Evolutionary conservation across 768 basidiomycete species (phyloP).

Genomic region (Calocybe cyanea): DNA sequence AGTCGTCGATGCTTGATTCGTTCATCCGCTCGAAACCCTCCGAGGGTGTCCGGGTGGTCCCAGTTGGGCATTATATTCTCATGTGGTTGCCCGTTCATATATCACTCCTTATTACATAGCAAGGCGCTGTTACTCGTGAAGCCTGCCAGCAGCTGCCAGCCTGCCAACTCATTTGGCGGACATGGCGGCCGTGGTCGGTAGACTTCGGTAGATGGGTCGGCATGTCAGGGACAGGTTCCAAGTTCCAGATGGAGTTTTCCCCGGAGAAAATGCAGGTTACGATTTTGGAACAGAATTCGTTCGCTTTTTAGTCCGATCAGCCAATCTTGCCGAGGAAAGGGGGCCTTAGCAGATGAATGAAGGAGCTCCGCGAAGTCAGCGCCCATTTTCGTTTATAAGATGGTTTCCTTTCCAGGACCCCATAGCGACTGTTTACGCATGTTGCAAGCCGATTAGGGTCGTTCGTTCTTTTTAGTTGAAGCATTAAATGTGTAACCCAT

Average conservation of each 20-base stretch:
- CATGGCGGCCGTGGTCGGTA: constrained; percentile 28
- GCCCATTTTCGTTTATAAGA: constrained; percentile 15
- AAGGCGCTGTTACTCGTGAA: too few relatives aligned
- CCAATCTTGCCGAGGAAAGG: constrained; percentile 39
- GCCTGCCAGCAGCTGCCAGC: background rate
- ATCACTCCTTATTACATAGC: too few relatives aligned
- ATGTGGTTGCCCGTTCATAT: constrained; percentile 2
- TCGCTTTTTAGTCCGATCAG: constrained; percentile 31
- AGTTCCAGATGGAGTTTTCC: constrained; percentile 26
- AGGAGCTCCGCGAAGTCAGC: constrained; percentile 13
- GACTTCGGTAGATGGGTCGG: constrained; percentile 14
- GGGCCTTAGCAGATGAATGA: constrained; percentile 10
- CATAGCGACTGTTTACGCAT: constrained; percentile 41
- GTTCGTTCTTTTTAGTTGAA: constrained; percentile 20
- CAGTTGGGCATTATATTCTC: constrained; percentile 10
- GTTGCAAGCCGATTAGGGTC: constrained; percentile 37
- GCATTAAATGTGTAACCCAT: constrained; percentile 26
- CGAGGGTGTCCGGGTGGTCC: constrained; percentile 6
- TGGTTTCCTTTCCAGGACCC: constrained; percentile 32
- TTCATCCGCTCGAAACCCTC: constrained; percentile 14
- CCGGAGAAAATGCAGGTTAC: constrained; percentile 27
- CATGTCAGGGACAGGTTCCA: constrained; percentile 21
- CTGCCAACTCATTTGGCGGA: constrained; percentile 13
- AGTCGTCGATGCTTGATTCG: constrained; percentile 15
- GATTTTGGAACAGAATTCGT: constrained; percentile 31